A percentile compares a stretch with the other conserved stretches of the same genome.
Evolutionary conservation across 352 stramenopile species (phyloP).

Genomic region (Saprolegnia diclina): DNA sequence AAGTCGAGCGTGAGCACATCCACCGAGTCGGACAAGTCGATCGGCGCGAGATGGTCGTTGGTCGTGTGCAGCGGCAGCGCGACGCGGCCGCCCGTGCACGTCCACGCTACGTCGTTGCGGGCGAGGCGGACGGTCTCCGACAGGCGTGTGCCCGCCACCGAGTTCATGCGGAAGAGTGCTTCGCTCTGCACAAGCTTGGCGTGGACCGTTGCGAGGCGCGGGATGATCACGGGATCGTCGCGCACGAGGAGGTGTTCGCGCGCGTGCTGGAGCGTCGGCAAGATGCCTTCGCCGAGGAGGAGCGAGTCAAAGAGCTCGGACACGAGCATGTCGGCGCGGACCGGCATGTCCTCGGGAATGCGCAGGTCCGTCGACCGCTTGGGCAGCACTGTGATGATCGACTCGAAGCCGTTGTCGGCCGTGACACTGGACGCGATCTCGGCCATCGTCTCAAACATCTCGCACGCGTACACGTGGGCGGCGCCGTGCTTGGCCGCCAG

Average conservation of each 20-base stretch:
- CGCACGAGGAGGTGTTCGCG: conserved; percentile 51
- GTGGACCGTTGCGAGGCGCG: conserved; percentile 57
- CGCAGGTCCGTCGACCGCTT: conserved; percentile 68
- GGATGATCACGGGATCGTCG: conserved; percentile 52
- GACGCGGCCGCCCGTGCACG: conserved; percentile 55
- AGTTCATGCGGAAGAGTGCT: conserved; percentile 63
- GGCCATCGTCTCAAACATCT: conserved; percentile 86
- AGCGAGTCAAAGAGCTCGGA: conserved; percentile 91
- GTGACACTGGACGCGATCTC: conserved; percentile 71
- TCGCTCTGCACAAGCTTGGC: conserved; percentile 66
- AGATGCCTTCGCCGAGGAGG: conserved; percentile 83
- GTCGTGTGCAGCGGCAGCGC: conserved; percentile 61
- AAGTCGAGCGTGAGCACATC: conserved; percentile 67
- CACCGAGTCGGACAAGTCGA: conserved; percentile 38
- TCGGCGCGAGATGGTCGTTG: conserved; percentile 36
- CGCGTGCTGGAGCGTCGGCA: conserved; percentile 80
- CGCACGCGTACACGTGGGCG: conserved; percentile 86
- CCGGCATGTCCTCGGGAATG: conserved; percentile 40
- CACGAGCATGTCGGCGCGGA: conserved; percentile 85
- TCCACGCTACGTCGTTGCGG: conserved; percentile 48
- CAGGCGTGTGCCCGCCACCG: conserved; percentile 35
- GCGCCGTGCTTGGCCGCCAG: conserved; percentile 82
- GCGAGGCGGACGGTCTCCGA: conserved; percentile 39
- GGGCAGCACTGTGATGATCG: conserved; percentile 69
- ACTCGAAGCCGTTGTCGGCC: conserved; percentile 48